Base-by-base conservation (phyloP, 805 yeast species). In the Starmera quercuum region DNA sequence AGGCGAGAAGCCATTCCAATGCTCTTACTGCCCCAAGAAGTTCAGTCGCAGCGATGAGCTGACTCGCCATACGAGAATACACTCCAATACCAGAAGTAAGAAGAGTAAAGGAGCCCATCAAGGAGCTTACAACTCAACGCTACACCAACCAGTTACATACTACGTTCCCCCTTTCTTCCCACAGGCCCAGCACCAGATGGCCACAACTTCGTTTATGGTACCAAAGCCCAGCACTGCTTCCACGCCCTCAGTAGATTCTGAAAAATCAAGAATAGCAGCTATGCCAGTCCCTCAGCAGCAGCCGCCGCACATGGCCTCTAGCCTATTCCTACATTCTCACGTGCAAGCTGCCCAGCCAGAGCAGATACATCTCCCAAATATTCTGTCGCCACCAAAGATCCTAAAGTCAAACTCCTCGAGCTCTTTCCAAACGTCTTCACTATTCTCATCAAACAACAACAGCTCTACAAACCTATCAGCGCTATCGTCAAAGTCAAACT, bases 1-100 rank as follows among this genome's bases (percentile, higher is more conserved):
- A 1, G 96, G 96, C 31, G 95, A 86, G 55, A 83, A 85, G 54
- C 95, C 95, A 3, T 92, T 83, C 53, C 78, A 75, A 32, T 86
- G 96, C 58, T 71, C 77, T 14, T 85, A 72, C 46, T 86, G 96
- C 59, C 57, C 75, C 34, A 85, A 87, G 57, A 68, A 82, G 41
- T 86, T 86, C 52, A 72, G 83, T 37, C 70, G 95, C 41, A 69
- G 79, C 19, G 95, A 87, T 59, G 95, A 86, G 60, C 68, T 86
- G 37, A 86, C 95, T 11, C 67, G 95, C 45, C 96, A 86, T 59
- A 66, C 82, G 32, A 64, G 95, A 42, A 87, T 83, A 34, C 96
- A 86, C 59, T 67, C 74, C 15, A 77, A 75, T 45, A 79, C 76
- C 24, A 61, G 56, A 42, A 52, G 72, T 47, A 67, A 59, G 51